Evolutionary conservation across 2,329 filamentous ascomycete genomes (phyloP), one percentile per base, ranked within the genome.

Genomic region (Fusarium musae): DNA sequence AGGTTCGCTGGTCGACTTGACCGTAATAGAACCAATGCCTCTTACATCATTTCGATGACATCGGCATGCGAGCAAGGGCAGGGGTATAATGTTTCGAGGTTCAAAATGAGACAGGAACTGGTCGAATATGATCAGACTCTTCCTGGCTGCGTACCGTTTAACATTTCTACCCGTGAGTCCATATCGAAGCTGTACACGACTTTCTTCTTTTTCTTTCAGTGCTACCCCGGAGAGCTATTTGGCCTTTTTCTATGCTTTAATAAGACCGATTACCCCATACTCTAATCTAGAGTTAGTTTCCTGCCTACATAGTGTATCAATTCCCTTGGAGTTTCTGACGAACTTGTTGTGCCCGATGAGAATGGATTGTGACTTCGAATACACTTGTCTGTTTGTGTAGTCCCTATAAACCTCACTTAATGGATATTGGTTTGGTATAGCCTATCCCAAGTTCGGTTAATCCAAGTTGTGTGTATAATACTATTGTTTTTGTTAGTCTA

Each of bases 221-320:
- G 78, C 79, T 78, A 79, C 76, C 78, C 77, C 75, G 72, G 72
- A 78, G 76, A 82, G 76, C 76, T 79, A 74, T 80, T 78, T 81
- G 77, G 78, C 78, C 72, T 79, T 81, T 80, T 81, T 79, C 74
- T 79, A 83, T 75, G 78, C 77, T 81, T 82, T 81, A 83, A 83
- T 83, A 77, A 78, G 77, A 79, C 73, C 78, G 79, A 77, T 78
- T 78, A 79, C 75, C 78, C 79, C 78, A 72, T 70, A 70, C 75
- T 79, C 76, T 73, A 77, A 76, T 78, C 77, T 75, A 78, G 74
- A 77, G 72, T 78, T 80, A 78, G 70, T 77, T 79, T 78, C 69
- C 77, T 74, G 72, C 60, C 65, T 76, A 74, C 63, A 67, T 76
- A 74, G 72, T 74, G 63, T 74, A 75, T 74, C 71, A 58, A 74